phyloP scores from a whole-genome alignment of 2,329 filamentous ascomycete species.

The Aspergillus oerlinghausenensis region DNA sequence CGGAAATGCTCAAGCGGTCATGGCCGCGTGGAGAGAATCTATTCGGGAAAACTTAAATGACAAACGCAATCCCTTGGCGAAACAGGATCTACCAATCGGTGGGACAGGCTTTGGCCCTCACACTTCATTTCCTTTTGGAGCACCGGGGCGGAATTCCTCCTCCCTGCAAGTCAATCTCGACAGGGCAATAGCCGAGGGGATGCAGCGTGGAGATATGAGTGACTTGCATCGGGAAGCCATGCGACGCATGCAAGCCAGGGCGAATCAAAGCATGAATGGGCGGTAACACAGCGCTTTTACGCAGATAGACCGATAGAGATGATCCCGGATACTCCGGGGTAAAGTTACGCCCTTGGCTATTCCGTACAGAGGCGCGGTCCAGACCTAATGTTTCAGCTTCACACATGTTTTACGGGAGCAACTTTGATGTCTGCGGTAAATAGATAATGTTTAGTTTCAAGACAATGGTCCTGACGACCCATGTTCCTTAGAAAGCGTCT shows the following conservation, averaged over 20 bases:
- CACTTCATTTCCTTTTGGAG: constrained; percentile 55
- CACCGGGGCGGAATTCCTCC: constrained; percentile 55
- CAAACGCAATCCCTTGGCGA: constrained; percentile 24
- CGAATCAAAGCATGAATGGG: constrained; percentile 37
- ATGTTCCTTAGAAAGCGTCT: not conserved
- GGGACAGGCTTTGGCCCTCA: constrained; percentile 21
- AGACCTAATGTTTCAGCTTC: not conserved
- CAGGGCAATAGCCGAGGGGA: constrained; percentile 65
- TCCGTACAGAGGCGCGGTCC: not conserved
- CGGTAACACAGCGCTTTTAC: not conserved
- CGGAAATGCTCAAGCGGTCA: constrained; percentile 46
- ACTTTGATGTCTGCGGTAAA: not conserved
- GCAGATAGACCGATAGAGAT: not conserved
- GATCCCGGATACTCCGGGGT: not conserved
- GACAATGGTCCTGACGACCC: not conserved
- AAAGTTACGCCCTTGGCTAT: no score
- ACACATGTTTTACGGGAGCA: not conserved
- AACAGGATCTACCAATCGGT: constrained; percentile 19
- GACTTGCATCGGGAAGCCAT: constrained; percentile 75
- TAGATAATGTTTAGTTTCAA: not conserved
- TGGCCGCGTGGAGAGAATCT: constrained; percentile 64
- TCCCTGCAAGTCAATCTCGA: constrained; percentile 51
- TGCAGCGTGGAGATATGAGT: constrained; percentile 70
- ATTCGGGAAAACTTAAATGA: constrained; percentile 58
- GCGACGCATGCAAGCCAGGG: constrained; percentile 68